A percentile compares a stretch with the other conserved stretches of the same genome.
Conservation (phyloP, 352 stramenopile species). For the Phytophthora sp. region DNA sequence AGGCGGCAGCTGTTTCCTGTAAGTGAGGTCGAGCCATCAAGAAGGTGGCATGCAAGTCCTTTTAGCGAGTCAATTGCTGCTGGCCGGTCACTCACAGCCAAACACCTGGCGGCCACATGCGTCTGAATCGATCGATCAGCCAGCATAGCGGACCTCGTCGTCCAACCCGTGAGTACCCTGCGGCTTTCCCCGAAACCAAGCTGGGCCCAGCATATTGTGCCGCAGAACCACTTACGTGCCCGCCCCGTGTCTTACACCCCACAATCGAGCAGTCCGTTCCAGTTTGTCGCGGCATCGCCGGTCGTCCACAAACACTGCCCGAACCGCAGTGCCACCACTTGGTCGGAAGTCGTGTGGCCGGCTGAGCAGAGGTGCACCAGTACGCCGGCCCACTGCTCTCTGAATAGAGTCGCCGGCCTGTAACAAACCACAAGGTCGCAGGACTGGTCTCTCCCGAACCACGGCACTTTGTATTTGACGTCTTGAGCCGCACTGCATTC, state of each 20-base stretch:
- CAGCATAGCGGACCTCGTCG: slow-evolving; percentile 20
- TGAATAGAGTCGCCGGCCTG: slow-evolving; percentile 24
- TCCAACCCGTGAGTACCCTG: slow-evolving; percentile 15
- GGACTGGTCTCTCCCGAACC: slow-evolving; percentile 17
- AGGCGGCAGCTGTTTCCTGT: slow-evolving; percentile 26
- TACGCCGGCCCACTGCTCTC: no score
- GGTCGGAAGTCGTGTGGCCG: slow-evolving; percentile 9
- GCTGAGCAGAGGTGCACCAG: slow-evolving; percentile 35
- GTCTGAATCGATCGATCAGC: slow-evolving; percentile 13
- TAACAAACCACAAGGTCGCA: slow-evolving; percentile 7
- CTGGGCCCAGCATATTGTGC: slow-evolving; percentile 24
- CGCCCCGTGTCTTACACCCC: slow-evolving; percentile 18
- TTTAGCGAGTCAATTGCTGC: slow-evolving; percentile 4
- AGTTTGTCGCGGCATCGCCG: slow-evolving; percentile 33
- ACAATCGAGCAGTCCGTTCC: slow-evolving; percentile 31
- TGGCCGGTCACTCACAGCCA: not conserved
- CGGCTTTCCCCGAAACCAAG: slow-evolving; percentile 35
- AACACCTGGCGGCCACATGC: slow-evolving; percentile 4
- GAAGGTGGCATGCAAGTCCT: slow-evolving; percentile 7
- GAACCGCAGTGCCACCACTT: slow-evolving; percentile 30
- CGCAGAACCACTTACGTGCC: slow-evolving; percentile 1
- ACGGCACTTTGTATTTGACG: slow-evolving; percentile 42
- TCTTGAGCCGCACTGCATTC: slow-evolving; percentile 14
- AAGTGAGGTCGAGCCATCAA: slow-evolving; percentile 15
- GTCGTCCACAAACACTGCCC: slow-evolving; percentile 35